phyloP scores from a whole-genome alignment of 2,329 filamentous ascomycete genomes.

The Claviceps digitariae region DNA sequence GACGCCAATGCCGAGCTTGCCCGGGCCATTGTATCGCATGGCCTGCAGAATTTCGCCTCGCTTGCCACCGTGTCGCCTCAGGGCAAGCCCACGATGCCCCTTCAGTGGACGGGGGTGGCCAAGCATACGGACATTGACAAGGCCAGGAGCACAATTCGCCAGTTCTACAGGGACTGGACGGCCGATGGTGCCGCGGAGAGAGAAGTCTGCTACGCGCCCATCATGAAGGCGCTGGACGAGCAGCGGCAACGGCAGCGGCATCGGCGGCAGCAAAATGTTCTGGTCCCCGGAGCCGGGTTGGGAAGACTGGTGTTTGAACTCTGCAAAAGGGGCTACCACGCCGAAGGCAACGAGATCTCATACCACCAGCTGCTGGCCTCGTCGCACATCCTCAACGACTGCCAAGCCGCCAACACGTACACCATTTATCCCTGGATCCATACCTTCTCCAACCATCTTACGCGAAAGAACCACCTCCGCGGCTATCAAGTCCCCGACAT shows the following conservation, averaged over 20 bases:
- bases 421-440: constrained; percentile 75
- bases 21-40: constrained; percentile 59
- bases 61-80: constrained; percentile 21
- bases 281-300: constrained; percentile 82
- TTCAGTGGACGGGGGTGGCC: constrained; percentile 56
- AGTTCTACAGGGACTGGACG: constrained; percentile 94
- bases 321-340: constrained; percentile 54
- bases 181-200: constrained; percentile 62
- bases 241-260: constrained; percentile 23
- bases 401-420: constrained; percentile 45
- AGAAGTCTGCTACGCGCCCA: constrained; percentile 60
- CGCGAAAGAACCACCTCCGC: constrained; percentile 60
- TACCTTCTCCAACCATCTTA: constrained; percentile 74
- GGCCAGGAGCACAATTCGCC: constrained; percentile 78
- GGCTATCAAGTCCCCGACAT: constrained; percentile 68
- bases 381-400: constrained; percentile 60
- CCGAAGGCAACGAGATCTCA: constrained; percentile 90
- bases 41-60: constrained; percentile 54
- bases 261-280: constrained; percentile 46
- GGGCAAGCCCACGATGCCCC: constrained; percentile 33
- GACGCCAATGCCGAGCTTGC: constrained; percentile 77
- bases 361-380: constrained; percentile 93
- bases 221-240: constrained; percentile 49
- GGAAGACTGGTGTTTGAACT: constrained; percentile 84
- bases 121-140: constrained; percentile 73